A percentile compares a stretch with the other conserved stretches of the same genome.
phyloP scores from a whole-genome alignment of 2,329 filamentous ascomycete species.

The Tolypocladium inflatum region DNA sequence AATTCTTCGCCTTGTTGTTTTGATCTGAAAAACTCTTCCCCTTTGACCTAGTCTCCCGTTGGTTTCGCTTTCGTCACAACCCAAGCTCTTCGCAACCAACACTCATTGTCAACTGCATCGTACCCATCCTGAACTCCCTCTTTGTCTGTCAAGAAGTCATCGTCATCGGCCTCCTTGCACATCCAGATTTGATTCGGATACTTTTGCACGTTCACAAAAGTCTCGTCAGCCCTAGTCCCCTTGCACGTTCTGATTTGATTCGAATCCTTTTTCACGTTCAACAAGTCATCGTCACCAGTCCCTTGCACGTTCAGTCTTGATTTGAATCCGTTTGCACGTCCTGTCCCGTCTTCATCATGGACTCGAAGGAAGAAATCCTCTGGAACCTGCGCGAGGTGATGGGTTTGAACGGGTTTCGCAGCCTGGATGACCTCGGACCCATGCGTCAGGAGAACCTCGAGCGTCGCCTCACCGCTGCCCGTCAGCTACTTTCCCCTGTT shows the following conservation, averaged over 20 bases:
- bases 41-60: no score
- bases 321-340: not conserved
- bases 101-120: not conserved
- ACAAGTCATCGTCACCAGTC: not conserved
- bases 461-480: conserved; percentile 7
- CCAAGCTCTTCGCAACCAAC: not conserved
- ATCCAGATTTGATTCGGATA: not conserved
- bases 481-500: conserved; percentile 2
- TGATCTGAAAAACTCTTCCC: not conserved
- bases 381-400: conserved; percentile 10
- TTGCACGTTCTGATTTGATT: not conserved
- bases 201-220: not conserved
- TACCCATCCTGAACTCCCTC: not conserved
- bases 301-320: not conserved
- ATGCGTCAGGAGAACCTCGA: conserved; percentile 16
- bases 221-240: no score
- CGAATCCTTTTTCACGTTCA: not conserved
- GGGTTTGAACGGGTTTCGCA: conserved; percentile 12
- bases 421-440: conserved; percentile 10
- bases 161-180: not conserved
- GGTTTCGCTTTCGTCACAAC: not conserved
- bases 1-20: not conserved
- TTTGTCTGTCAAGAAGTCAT: not conserved
- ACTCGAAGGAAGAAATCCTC: conserved; percentile 7
- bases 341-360: conserved; percentile 9